Evolutionary conservation across 2,329 filamentous ascomycete species (phyloP).

Genomic region (Colletotrichum shisoi): DNA sequence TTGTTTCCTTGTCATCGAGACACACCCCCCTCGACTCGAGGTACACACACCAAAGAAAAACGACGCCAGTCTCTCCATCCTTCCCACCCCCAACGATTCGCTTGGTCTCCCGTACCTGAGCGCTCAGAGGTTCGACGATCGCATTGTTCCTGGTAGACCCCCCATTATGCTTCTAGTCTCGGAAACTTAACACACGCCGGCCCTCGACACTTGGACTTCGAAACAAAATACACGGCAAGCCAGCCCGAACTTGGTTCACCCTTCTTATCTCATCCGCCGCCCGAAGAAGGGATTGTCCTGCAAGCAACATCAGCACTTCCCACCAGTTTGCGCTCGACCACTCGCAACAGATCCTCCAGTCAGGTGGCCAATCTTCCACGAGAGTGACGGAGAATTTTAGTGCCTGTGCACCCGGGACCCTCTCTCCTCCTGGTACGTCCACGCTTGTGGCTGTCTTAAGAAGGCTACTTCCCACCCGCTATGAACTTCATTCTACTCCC

Average conservation of each 20-base stretch:
- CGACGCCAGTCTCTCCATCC: slow-evolving; percentile 37
- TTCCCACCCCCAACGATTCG: slow-evolving; percentile 27
- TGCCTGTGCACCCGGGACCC: slow-evolving; percentile 42
- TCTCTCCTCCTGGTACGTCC: slow-evolving; percentile 40
- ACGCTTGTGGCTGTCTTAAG: slow-evolving; percentile 42
- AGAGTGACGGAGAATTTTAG: slow-evolving; percentile 40
- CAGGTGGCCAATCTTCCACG: slow-evolving; percentile 41
- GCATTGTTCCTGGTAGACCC: slow-evolving; percentile 41
- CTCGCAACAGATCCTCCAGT: slow-evolving; percentile 42
- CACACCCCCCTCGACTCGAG: slow-evolving; percentile 19
- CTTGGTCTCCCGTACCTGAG: slow-evolving; percentile 41
- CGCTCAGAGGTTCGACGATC: slow-evolving; percentile 40
- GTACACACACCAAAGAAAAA: slow-evolving; percentile 2
- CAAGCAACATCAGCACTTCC: slow-evolving; percentile 41
- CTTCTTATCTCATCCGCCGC: slow-evolving; percentile 41
- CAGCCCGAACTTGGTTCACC: slow-evolving; percentile 43
- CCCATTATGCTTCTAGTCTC: slow-evolving; percentile 46
- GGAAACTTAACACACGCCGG: slow-evolving; percentile 48
- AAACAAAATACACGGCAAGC: slow-evolving; percentile 46
- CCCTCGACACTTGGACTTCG: slow-evolving; percentile 46
- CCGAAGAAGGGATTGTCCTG: slow-evolving; percentile 42
- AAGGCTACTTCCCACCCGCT: slow-evolving; percentile 42
- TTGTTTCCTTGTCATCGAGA: slow-evolving; percentile 39
- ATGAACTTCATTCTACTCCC: slow-evolving; percentile 37
- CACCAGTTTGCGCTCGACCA: slow-evolving; percentile 42